These are phyloP conservation scores for Fraxinus pennsylvanica DNA, from an alignment of 257 asterid genomes.

Conservation along the genomic window DNA sequence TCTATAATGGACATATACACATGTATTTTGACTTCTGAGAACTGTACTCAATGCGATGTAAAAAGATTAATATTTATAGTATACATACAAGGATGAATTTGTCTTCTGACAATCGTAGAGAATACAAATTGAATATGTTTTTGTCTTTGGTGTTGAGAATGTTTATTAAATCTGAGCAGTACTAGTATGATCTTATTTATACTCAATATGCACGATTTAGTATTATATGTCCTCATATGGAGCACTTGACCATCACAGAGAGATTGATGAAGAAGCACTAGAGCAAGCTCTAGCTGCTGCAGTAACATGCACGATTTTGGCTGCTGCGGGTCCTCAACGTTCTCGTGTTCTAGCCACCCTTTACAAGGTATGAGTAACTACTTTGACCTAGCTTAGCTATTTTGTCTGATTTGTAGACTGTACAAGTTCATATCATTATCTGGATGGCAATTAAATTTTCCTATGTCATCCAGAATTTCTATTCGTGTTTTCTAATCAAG, in stretches of 20 bases:
- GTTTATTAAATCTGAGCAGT: neutral
- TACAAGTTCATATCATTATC: neutral
- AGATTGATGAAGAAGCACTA: slow-evolving; percentile 52
- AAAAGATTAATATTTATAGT: neutral
- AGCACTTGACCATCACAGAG: slow-evolving; percentile 31
- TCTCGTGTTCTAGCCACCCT: slow-evolving; percentile 61
- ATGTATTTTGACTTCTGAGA: neutral
- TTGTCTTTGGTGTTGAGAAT: neutral
- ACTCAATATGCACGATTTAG: slow-evolving; percentile 2
- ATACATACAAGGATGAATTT: neutral
- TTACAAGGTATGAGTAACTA: slow-evolving; percentile 37
- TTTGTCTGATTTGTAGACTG: neutral
- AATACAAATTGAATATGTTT: neutral
- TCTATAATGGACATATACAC: neutral
- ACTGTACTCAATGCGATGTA: neutral
- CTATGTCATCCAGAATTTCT: neutral
- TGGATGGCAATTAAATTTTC: neutral
- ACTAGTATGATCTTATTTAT: neutral
- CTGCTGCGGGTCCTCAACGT: slow-evolving; percentile 93
- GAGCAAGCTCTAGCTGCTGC: slow-evolving; percentile 94
- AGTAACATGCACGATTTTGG: slow-evolving; percentile 75
- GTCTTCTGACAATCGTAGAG: slow-evolving; percentile 8
- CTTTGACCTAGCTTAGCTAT: neutral
- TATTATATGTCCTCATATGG: neutral
- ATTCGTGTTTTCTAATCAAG: neutral